Conservation (phyloP, 192 early-diverging fungal genomes). For the Coemansia erecta region DNA sequence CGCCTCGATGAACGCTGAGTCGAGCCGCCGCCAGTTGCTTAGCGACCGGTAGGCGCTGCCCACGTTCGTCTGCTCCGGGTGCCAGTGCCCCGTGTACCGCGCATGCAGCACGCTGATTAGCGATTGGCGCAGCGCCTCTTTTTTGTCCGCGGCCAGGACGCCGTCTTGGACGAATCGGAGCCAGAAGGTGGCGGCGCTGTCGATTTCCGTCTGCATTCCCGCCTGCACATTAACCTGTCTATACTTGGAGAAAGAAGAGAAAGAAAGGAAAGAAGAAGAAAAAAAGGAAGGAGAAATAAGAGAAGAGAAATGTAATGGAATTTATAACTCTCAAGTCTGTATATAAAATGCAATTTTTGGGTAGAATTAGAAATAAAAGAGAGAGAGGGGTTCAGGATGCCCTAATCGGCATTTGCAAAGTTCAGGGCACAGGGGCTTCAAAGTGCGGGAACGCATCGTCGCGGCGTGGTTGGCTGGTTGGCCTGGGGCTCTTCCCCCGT, state of each 20-base stretch:
- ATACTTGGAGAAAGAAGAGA: neutral
- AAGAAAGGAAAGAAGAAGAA: constrained; percentile 1
- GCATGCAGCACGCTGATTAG: constrained; percentile 55
- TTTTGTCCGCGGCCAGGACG: constrained; percentile 21
- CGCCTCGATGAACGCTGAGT: constrained; percentile 59
- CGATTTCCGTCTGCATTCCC: constrained; percentile 50
- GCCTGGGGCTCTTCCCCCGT: neutral
- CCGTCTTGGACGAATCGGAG: constrained; percentile 41
- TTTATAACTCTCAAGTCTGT: no score
- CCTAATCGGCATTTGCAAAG: neutral
- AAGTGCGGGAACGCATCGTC: no score
- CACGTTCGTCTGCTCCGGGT: constrained; percentile 57
- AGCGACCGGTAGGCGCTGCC: constrained; percentile 80
- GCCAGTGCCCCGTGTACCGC: constrained; percentile 72
- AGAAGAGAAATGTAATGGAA: neutral
- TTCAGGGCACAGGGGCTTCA: no score
- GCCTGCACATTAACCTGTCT: constrained; percentile 25
- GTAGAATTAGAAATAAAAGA: no score
- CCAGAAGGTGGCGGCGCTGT: constrained; percentile 48
- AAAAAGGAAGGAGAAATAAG: constrained; percentile 1
- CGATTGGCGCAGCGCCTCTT: constrained; percentile 27
- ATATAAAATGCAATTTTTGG: no score
- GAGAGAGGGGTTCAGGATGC: neutral
- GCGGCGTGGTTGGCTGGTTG: neutral
- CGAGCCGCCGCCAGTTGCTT: constrained; percentile 66